Percentiles rank a stretch among this genome's conserved stretches.
Evolutionary conservation across 2,329 filamentous ascomycete species (phyloP).

Genomic region (Fusarium agapanthi): DNA sequence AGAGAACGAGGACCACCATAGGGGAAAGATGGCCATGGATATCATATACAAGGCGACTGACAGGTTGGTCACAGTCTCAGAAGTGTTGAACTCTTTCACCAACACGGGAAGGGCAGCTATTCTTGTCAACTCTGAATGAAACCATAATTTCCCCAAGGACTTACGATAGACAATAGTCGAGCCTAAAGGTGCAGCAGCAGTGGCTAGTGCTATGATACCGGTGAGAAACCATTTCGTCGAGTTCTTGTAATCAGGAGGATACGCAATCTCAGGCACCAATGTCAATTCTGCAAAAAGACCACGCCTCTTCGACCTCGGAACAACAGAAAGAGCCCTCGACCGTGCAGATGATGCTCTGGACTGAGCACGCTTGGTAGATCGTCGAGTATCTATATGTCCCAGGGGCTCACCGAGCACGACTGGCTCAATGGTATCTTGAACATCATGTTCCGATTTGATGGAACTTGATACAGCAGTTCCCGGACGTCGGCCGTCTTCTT

Average conservation of each 20-base stretch:
- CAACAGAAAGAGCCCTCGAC: conserved; percentile 49
- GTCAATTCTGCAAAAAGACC: conserved; percentile 77
- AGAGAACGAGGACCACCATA: conserved; percentile 88
- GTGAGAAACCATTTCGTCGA: conserved; percentile 88
- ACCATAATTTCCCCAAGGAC: conserved; percentile 43
- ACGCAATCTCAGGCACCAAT: conserved; percentile 80
- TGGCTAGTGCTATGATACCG: conserved; percentile 78
- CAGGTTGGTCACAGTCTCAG: conserved; percentile 75
- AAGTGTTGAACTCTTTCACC: conserved; percentile 67
- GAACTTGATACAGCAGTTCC: conserved; percentile 25
- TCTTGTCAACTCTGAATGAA: conserved; percentile 6
- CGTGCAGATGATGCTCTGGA: conserved; percentile 52
- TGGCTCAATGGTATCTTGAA: conserved; percentile 29
- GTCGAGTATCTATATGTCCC: conserved; percentile 35
- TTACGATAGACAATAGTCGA: conserved; percentile 84
- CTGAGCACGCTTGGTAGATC: conserved; percentile 27
- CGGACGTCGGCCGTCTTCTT: conserved; percentile 13
- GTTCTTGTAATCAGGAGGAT: conserved; percentile 76
- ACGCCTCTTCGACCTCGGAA: conserved; percentile 63
- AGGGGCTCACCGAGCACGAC: conserved; percentile 35
- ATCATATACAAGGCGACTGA: conserved; percentile 85
- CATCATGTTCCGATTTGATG: conserved; percentile 19
- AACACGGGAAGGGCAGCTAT: conserved; percentile 75
- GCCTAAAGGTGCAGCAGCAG: conserved; percentile 81
- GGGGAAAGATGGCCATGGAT: conserved; percentile 81